These are phyloP conservation scores for Coemansia sp. DNA, from an alignment of 192 early-diverging fungal genomes.

Conservation along the genomic window DNA sequence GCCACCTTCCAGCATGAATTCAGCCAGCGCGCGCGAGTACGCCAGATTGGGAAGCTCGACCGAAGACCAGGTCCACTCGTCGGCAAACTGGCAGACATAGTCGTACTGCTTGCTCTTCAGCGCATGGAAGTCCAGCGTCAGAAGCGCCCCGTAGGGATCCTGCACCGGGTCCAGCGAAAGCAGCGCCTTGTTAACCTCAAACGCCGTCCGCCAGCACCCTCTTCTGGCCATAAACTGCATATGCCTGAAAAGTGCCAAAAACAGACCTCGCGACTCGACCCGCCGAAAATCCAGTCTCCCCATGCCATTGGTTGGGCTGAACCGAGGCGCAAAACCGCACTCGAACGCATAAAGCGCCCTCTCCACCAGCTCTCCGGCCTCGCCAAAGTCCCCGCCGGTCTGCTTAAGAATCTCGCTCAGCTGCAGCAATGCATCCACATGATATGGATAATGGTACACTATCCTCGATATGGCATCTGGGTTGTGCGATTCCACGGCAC, in stretches of 20 bases:
- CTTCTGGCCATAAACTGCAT: constrained; percentile 80
- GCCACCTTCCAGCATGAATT: constrained; percentile 69
- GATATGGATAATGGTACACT: constrained; percentile 78
- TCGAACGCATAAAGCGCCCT: constrained; percentile 90
- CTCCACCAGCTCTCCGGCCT: constrained; percentile 83
- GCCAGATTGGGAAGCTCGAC: constrained; percentile 67
- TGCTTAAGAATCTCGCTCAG: constrained; percentile 84
- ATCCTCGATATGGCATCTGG: constrained; percentile 70
- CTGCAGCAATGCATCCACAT: constrained; percentile 84
- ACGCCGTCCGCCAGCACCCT: constrained; percentile 91
- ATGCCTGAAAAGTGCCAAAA: constrained; percentile 79
- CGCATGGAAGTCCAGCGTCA: constrained; percentile 85
- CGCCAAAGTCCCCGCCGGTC: constrained; percentile 71
- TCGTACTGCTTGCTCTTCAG: constrained; percentile 73
- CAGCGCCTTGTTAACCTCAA: constrained; percentile 85
- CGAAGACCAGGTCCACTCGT: constrained; percentile 45
- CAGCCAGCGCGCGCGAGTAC: constrained; percentile 73
- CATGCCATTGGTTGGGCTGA: constrained; percentile 66
- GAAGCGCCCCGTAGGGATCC: constrained; percentile 74
- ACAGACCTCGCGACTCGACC: constrained; percentile 81
- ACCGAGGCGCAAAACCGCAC: constrained; percentile 72
- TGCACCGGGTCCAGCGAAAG: constrained; percentile 68
- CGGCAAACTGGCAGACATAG: constrained; percentile 57
- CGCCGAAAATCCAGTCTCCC: constrained; percentile 68
- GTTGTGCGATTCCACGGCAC: constrained; percentile 71